Percentiles rank a stretch among this genome's conserved stretches.
These are phyloP conservation scores for Trichoderma arundinaceum DNA, from an alignment of 2,329 filamentous ascomycete species.

Conservation along the genomic window DNA sequence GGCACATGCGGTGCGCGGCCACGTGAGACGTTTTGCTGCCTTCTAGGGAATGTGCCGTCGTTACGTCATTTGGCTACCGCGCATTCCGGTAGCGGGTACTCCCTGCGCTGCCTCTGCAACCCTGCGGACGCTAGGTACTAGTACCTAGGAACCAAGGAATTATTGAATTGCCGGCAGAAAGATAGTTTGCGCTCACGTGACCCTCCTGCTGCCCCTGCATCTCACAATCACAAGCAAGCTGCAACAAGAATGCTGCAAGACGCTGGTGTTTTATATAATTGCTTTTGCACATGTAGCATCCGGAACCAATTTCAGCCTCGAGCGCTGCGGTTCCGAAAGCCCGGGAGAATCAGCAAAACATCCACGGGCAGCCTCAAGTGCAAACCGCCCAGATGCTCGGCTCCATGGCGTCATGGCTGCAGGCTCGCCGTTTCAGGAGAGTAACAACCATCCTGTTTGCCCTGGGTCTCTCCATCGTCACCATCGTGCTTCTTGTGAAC, in stretches of 20 bases:
- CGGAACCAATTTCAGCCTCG: not conserved
- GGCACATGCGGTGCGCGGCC: no score
- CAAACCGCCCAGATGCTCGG: conserved; percentile 2
- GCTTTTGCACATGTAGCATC: not conserved
- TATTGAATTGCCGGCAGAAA: no score
- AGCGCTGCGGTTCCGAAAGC: not conserved
- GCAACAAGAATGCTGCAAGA: no score
- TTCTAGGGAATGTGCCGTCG: not conserved
- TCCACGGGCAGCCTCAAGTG: not conserved
- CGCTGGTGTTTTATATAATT: not conserved
- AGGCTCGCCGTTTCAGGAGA: conserved; percentile 30
- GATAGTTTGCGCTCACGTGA: not conserved
- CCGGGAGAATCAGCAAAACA: not conserved
- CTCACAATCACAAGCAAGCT: not conserved
- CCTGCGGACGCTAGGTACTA: no score
- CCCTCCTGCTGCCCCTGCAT: not conserved
- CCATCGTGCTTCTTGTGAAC: conserved; percentile 24
- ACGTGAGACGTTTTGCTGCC: not conserved
- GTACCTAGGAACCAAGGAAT: no score
- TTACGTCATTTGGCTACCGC: conserved; percentile 1
- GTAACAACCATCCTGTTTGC: conserved; percentile 23
- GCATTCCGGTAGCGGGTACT: not conserved
- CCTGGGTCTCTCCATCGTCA: conserved; percentile 24
- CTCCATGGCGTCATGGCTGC: conserved; percentile 28
- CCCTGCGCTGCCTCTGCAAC: no score